phyloP scores from a whole-genome alignment of 208 protist genomes.

The Herpetomonas samuelpessoai region DNA sequence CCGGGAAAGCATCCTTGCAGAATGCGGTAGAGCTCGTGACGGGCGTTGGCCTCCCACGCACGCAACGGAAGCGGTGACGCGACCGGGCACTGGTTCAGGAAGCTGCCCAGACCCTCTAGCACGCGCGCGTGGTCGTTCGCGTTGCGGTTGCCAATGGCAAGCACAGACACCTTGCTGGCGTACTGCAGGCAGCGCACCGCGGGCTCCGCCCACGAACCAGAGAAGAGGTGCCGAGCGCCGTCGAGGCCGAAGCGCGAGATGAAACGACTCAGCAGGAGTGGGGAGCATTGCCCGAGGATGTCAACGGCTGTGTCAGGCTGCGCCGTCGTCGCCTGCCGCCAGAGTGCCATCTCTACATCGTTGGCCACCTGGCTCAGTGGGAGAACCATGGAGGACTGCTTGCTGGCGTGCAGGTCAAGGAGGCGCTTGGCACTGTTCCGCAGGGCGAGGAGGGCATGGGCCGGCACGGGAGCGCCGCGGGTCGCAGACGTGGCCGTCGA shows the following conservation, averaged over 20 bases:
- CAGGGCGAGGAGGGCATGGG: slow-evolving; percentile 22
- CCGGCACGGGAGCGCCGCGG: background rate
- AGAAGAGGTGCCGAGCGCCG: slow-evolving; percentile 36
- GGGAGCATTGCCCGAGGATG: slow-evolving; percentile 36
- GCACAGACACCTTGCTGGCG: slow-evolving; percentile 42
- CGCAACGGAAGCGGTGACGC: slow-evolving; percentile 36
- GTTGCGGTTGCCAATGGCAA: slow-evolving; percentile 39
- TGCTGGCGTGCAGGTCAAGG: slow-evolving; percentile 50
- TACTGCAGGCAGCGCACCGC: slow-evolving; percentile 54
- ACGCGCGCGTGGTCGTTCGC: slow-evolving; percentile 27
- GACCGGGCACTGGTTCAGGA: slow-evolving; percentile 54
- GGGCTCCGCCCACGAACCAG: slow-evolving; percentile 51
- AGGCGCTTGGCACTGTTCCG: slow-evolving; percentile 37
- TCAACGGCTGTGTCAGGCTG: slow-evolving; percentile 9
- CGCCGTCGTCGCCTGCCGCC: slow-evolving; percentile 45
- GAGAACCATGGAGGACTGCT: slow-evolving; percentile 29
- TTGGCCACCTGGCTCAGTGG: background rate
- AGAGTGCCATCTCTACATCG: slow-evolving; percentile 58
- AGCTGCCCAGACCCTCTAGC: slow-evolving; percentile 40
- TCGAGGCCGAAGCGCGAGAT: slow-evolving; percentile 52
- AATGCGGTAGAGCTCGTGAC: slow-evolving; percentile 50
- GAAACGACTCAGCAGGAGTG: slow-evolving; percentile 62
- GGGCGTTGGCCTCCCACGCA: slow-evolving; percentile 53
- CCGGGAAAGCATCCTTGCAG: slow-evolving; percentile 46
- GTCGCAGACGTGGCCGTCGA: slow-evolving; percentile 10